phyloP scores from a whole-genome alignment of 1,139 yeast genomes.

The Kodamaea alishanica region DNA sequence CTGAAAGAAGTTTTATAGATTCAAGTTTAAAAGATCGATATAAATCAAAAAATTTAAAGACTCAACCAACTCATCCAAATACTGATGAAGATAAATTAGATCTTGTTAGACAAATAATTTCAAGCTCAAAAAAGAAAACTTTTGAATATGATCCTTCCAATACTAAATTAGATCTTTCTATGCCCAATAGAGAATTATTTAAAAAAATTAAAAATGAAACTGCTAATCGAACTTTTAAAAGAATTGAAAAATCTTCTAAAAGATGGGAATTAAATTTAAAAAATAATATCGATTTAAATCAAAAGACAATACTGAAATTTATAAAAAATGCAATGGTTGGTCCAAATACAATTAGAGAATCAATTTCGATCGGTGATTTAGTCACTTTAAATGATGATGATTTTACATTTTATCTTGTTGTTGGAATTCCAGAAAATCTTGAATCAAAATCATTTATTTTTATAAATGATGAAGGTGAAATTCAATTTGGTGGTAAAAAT shows the following conservation, averaged over 20 bases:
- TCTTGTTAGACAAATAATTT: slow-evolving; percentile 1
- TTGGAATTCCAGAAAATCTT: slow-evolving; percentile 28
- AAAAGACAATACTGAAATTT: slow-evolving; percentile 3
- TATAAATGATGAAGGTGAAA: slow-evolving; percentile 53
- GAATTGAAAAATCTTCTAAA: slow-evolving; percentile 20
- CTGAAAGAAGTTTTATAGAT: not conserved
- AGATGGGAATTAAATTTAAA: slow-evolving; percentile 18
- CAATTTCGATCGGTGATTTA: slow-evolving; percentile 37
- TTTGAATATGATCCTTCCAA: slow-evolving; percentile 15
- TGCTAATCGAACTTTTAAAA: slow-evolving; percentile 15
- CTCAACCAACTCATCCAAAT: not conserved
- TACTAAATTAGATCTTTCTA: slow-evolving; percentile 10
- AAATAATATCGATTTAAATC: not conserved
- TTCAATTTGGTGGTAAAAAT: slow-evolving; percentile 46
- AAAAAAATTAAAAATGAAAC: slow-evolving; percentile 15
- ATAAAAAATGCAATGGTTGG: slow-evolving; percentile 27
- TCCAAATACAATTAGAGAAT: slow-evolving; percentile 20
- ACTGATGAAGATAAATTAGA: not conserved
- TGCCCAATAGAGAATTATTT: slow-evolving; percentile 14
- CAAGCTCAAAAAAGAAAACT: not conserved
- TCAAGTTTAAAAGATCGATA: not conserved
- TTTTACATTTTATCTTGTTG: slow-evolving; percentile 31
- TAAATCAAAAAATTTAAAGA: not conserved
- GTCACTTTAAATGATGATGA: slow-evolving; percentile 33
- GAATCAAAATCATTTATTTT: slow-evolving; percentile 42